Percentiles rank a stretch among this genome's conserved stretches.
Conservation (phyloP, 2,329 filamentous ascomycete species). For the Zymoseptoria crescenta region DNA sequence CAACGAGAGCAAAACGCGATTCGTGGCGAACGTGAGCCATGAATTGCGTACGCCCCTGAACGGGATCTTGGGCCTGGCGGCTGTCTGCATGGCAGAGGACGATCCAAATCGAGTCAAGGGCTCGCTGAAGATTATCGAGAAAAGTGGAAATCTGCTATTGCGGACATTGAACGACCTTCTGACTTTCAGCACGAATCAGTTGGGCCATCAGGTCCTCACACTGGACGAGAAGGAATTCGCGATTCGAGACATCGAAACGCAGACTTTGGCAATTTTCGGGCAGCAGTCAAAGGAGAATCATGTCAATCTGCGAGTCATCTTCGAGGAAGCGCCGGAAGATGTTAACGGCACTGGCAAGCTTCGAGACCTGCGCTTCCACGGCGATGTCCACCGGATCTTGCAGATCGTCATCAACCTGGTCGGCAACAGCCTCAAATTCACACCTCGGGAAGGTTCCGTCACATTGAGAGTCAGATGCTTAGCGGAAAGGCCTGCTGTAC, state of each 20-base stretch:
- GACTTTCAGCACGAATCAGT: conserved; percentile 92
- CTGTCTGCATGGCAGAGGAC: conserved; percentile 86
- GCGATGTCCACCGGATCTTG: conserved; percentile 83
- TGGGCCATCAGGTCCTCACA: conserved; percentile 65
- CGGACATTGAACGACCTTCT: conserved; percentile 83
- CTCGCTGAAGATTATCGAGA: conserved; percentile 80
- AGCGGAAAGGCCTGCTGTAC: conserved; percentile 45
- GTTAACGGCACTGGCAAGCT: conserved; percentile 56
- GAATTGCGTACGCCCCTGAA: conserved; percentile 92
- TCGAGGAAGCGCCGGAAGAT: conserved; percentile 35
- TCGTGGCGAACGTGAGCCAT: conserved; percentile 87
- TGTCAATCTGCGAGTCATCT: conserved; percentile 66
- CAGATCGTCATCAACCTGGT: conserved; percentile 93
- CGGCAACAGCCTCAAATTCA: conserved; percentile 88
- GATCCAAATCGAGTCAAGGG: conserved; percentile 70
- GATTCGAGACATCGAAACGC: conserved; percentile 72
- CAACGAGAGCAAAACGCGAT: conserved; percentile 93
- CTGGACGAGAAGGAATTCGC: conserved; percentile 81
- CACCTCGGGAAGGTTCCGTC: conserved; percentile 66
- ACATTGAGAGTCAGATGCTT: conserved; percentile 68
- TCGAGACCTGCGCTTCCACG: conserved; percentile 82
- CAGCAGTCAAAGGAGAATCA: conserved; percentile 76
- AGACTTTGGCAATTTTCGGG: conserved; percentile 79
- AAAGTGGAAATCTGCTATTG: conserved; percentile 73
- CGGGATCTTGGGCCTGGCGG: conserved; percentile 89